phyloP scores from a whole-genome alignment of 2,329 filamentous ascomycete genomes.

The Colletotrichum lini region DNA sequence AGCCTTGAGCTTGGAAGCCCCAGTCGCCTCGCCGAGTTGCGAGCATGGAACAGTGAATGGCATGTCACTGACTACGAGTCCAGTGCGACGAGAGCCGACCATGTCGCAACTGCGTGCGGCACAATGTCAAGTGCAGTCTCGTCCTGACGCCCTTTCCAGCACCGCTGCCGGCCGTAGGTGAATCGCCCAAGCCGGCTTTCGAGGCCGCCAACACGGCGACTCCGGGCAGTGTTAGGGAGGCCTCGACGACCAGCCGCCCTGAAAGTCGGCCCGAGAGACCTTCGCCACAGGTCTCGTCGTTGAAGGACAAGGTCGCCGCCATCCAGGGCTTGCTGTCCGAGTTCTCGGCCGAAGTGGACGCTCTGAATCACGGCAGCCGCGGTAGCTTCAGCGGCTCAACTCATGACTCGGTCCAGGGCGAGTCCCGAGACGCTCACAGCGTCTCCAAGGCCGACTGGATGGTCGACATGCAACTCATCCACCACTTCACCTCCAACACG shows the following conservation, averaged over 20 bases:
- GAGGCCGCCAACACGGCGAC: constrained; percentile 31
- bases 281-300: constrained; percentile 24
- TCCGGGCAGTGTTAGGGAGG: constrained; percentile 24
- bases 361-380: constrained; percentile 6
- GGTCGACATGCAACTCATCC: constrained; percentile 33
- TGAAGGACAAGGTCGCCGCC: constrained; percentile 34
- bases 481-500: constrained; percentile 35
- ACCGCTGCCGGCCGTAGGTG: constrained; percentile 23
- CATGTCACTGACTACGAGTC: constrained; percentile 12
- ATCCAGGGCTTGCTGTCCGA: constrained; percentile 33
- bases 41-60: neutral
- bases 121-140: constrained; percentile 39
- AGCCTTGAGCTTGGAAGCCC: neutral
- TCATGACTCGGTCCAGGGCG: neutral
- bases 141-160: constrained; percentile 24
- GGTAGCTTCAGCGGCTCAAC: neutral
- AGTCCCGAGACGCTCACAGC: constrained; percentile 1
- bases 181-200: constrained; percentile 26
- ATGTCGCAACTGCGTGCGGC: constrained; percentile 38
- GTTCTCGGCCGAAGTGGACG: constrained; percentile 31
- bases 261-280: constrained; percentile 20
- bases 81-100: constrained; percentile 38
- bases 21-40: neutral
- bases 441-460: constrained; percentile 30
- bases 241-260: constrained; percentile 27